These are phyloP conservation scores for Chaetomium sp. DNA, from an alignment of 2,329 filamentous ascomycete species.

Conservation along the genomic window DNA sequence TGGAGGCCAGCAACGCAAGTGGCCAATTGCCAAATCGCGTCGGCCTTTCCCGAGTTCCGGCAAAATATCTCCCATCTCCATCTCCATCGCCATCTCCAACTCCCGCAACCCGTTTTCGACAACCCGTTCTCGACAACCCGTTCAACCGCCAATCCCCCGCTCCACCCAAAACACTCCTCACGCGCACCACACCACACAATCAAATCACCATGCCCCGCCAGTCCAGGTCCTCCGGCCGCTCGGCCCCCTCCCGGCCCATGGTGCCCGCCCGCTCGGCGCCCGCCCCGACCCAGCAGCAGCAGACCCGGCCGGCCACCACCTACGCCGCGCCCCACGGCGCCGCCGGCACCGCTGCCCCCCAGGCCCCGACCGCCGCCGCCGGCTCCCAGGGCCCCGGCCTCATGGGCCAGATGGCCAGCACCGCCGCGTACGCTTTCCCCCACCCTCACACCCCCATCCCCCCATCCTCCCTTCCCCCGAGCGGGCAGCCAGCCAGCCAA, in stretches of 20 bases:
- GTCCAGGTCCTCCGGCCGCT: slow-evolving; percentile 60
- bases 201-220: slow-evolving; percentile 71
- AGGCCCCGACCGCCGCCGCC: slow-evolving; percentile 43
- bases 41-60: slow-evolving; percentile 36
- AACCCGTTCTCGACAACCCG: slow-evolving; percentile 19
- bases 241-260: slow-evolving; percentile 68
- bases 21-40: slow-evolving; percentile 34
- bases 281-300: slow-evolving; percentile 55
- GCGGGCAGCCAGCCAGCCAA: not conserved
- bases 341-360: slow-evolving; percentile 48
- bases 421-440: slow-evolving; percentile 75
- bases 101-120: slow-evolving; percentile 10
- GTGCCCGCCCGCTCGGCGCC: slow-evolving; percentile 58
- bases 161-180: slow-evolving; percentile 18
- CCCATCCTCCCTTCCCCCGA: not conserved
- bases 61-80: slow-evolving; percentile 28
- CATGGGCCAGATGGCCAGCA: slow-evolving; percentile 96
- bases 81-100: slow-evolving; percentile 14
- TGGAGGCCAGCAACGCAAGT: slow-evolving; percentile 22
- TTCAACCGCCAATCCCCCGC: slow-evolving; percentile 14
- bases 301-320: slow-evolving; percentile 70
- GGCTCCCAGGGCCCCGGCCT: slow-evolving; percentile 73
- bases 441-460: not conserved
- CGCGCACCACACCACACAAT: slow-evolving; percentile 5
- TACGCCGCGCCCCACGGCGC: slow-evolving; percentile 53